Percentiles rank a stretch among this genome's conserved stretches.
Evolutionary conservation across 805 yeast genomes (phyloP).

Genomic region (Teunomyces barrocoloradensis): DNA sequence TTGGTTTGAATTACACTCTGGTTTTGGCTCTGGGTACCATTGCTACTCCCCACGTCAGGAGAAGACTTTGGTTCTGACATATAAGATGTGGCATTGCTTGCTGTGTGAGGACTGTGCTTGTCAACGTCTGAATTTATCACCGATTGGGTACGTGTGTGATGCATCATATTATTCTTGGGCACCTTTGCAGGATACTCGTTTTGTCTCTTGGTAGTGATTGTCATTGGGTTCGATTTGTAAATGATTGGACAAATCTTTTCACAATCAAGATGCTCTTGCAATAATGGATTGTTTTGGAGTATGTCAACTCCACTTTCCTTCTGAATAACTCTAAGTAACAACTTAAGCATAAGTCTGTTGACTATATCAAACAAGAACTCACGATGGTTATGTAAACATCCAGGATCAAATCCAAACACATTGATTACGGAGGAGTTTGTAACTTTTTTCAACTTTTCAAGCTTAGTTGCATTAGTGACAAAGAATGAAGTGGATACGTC

Average conservation of each 20-base stretch:
- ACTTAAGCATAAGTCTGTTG: not conserved
- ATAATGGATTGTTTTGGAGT: not conserved
- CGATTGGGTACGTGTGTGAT: not conserved
- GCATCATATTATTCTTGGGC: not conserved
- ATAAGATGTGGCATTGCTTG: not conserved
- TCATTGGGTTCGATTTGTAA: not conserved
- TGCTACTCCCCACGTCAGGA: not conserved
- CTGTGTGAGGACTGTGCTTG: not conserved
- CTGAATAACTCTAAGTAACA: constrained; percentile 1
- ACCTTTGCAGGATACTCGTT: not conserved
- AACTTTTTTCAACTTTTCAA: not conserved
- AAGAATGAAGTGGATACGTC: constrained; percentile 18
- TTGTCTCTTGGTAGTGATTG: not conserved
- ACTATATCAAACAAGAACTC: constrained; percentile 2
- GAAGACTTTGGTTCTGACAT: not conserved
- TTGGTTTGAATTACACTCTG: not conserved
- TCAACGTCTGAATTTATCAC: not conserved
- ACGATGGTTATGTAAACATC: not conserved
- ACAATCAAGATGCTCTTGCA: constrained; percentile 1
- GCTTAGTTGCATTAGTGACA: constrained; percentile 1
- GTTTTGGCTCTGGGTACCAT: not conserved
- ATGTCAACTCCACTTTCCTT: not conserved
- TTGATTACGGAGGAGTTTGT: not conserved
- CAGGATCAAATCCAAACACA: not conserved
- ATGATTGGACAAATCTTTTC: not conserved